Percentiles rank a stretch among this genome's conserved stretches.
Conservation (phyloP, 495 filamentous ascomycete genomes). For the Aspergillus panamensis region DNA sequence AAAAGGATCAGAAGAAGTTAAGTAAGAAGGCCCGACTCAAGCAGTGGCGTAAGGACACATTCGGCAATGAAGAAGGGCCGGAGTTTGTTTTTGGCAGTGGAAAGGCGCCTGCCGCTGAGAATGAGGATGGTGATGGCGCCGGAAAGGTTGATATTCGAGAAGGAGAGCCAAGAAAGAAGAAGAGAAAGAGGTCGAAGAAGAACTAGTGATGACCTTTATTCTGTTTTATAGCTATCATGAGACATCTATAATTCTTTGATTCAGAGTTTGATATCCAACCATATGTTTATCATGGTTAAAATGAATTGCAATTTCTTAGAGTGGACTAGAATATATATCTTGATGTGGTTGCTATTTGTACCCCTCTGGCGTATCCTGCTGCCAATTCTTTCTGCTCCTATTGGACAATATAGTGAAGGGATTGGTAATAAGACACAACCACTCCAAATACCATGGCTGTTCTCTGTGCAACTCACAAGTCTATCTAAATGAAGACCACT, state of each 20-base stretch:
- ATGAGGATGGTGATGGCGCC: constrained; percentile 25
- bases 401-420: no score
- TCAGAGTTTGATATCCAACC: constrained; percentile 9
- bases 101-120: constrained; percentile 25
- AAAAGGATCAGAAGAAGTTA: constrained; percentile 76
- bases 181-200: constrained; percentile 52
- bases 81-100: constrained; percentile 31
- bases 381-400: no score
- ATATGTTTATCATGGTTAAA: not conserved
- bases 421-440: no score
- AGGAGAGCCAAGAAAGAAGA: constrained; percentile 42
- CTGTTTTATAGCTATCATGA: not conserved
- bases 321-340: no score
- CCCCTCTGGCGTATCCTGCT: no score
- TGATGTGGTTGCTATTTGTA: no score
- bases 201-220: constrained; percentile 22
- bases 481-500: no score
- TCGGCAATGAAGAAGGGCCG: constrained; percentile 70
- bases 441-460: no score
- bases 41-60: constrained; percentile 90
- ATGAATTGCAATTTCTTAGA: no score
- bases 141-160: constrained; percentile 46
- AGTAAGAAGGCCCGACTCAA: constrained; percentile 87
- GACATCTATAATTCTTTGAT: constrained; percentile 9
- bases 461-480: no score